Conservation (phyloP, 192 early-diverging fungal genomes). For the Backusella psychrophila region DNA sequence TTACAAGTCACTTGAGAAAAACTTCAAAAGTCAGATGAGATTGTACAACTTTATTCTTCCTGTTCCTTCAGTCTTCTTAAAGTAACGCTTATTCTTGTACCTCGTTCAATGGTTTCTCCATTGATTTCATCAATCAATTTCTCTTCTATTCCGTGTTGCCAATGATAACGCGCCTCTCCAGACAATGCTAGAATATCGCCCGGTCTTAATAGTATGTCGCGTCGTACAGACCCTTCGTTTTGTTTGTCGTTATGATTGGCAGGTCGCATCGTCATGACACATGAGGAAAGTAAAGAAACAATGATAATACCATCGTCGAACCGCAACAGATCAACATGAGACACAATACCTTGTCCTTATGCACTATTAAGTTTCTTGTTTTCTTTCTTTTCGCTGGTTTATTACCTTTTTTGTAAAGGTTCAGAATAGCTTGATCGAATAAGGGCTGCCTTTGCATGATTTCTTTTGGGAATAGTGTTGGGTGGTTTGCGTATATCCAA, state of each 20-base stretch:
- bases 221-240: not conserved
- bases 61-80: slow-evolving; percentile 30
- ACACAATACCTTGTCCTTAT: slow-evolving; percentile 45
- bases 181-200: slow-evolving; percentile 41
- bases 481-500: not conserved
- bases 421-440: slow-evolving; percentile 55
- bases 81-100: slow-evolving; percentile 48
- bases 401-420: slow-evolving; percentile 43
- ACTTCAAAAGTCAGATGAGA: not conserved
- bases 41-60: not conserved
- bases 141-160: slow-evolving; percentile 52
- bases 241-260: slow-evolving; percentile 10
- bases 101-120: slow-evolving; percentile 31
- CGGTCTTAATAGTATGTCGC: slow-evolving; percentile 37
- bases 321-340: slow-evolving; percentile 49
- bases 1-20: not conserved
- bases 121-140: slow-evolving; percentile 25
- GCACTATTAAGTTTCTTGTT: not conserved
- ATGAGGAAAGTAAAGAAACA: slow-evolving; percentile 43
- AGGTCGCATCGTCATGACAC: slow-evolving; percentile 49
- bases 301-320: slow-evolving; percentile 54
- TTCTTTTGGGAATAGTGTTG: slow-evolving; percentile 22
- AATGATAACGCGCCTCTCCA: slow-evolving; percentile 42
- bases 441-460: slow-evolving; percentile 35
- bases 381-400: not conserved